Percentiles rank a stretch among this genome's conserved stretches.
Evolutionary conservation across 768 basidiomycete genomes (phyloP).

Genomic region (Suillus subaureus): DNA sequence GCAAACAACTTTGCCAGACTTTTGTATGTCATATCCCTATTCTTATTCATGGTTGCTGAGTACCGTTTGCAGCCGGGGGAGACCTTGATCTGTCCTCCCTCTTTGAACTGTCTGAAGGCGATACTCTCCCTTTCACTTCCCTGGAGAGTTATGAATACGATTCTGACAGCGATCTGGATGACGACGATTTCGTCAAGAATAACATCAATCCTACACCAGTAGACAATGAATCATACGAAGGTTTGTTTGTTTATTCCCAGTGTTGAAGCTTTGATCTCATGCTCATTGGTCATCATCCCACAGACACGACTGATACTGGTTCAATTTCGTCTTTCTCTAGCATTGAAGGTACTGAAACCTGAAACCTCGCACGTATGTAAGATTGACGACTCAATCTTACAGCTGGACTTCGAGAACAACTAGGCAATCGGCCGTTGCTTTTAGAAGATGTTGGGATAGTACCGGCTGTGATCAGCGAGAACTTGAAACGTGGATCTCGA

Average conservation of each 20-base stretch:
- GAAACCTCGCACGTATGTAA: no score
- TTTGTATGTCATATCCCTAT: not conserved
- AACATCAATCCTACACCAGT: not conserved
- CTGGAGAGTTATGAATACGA: not conserved
- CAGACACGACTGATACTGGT: not conserved
- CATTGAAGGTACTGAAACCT: conserved; percentile 4
- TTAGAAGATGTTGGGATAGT: not conserved
- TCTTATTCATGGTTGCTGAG: not conserved
- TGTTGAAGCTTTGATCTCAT: not conserved
- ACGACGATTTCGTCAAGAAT: not conserved
- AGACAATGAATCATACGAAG: not conserved
- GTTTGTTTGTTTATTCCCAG: not conserved
- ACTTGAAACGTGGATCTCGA: not conserved
- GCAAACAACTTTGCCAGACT: not conserved
- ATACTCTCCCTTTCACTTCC: not conserved
- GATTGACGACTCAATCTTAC: not conserved
- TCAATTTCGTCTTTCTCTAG: not conserved
- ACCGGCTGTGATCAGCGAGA: not conserved
- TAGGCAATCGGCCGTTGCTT: not conserved
- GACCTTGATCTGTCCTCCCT: not conserved
- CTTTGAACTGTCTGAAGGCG: not conserved
- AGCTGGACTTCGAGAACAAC: not conserved
- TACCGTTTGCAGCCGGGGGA: not conserved
- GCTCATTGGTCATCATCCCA: not conserved
- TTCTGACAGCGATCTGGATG: not conserved